phyloP scores from a whole-genome alignment of 2,329 filamentous ascomycete species.

The Verruconis gallopava region DNA sequence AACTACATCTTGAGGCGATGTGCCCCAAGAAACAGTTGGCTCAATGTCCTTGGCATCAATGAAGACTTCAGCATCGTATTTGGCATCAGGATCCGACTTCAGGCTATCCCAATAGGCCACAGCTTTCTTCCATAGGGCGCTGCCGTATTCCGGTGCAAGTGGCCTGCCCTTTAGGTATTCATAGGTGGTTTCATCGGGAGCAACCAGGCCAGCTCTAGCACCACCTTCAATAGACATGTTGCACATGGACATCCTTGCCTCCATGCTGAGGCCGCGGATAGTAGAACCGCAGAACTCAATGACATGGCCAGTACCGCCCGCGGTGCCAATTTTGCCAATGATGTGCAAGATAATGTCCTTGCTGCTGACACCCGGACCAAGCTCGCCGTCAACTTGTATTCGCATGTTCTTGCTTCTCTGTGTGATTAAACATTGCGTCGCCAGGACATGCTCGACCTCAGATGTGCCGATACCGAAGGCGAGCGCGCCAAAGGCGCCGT shows the following conservation, averaged over 20 bases:
- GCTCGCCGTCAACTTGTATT: conserved; percentile 83
- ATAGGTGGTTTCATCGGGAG: conserved; percentile 85
- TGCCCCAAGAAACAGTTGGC: conserved; percentile 93
- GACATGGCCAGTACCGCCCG: conserved; percentile 84
- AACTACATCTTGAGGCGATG: conserved; percentile 90
- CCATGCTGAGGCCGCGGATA: conserved; percentile 81
- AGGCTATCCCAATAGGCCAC: conserved; percentile 77
- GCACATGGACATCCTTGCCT: conserved; percentile 97
- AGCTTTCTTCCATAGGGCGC: conserved; percentile 81
- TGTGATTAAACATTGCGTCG: conserved; percentile 89
- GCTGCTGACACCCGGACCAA: conserved; percentile 82
- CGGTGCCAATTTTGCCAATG: conserved; percentile 88
- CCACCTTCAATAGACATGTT: conserved; percentile 99
- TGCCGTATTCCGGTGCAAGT: conserved; percentile 72
- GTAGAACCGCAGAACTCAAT: conserved; percentile 97
- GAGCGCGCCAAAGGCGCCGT: conserved; percentile 88
- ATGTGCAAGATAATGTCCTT: conserved; percentile 91
- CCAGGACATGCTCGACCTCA: conserved; percentile 96
- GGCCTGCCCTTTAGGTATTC: conserved; percentile 89
- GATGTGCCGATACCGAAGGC: conserved; percentile 97
- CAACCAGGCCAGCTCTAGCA: conserved; percentile 91
- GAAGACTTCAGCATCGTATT: conserved; percentile 79
- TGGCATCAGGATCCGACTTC: conserved; percentile 74
- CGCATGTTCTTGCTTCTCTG: conserved; percentile 98
- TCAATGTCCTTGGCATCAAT: conserved; percentile 88